Base-by-base conservation (phyloP, 345 rosid species). In the Trapa bicornis region DNA sequence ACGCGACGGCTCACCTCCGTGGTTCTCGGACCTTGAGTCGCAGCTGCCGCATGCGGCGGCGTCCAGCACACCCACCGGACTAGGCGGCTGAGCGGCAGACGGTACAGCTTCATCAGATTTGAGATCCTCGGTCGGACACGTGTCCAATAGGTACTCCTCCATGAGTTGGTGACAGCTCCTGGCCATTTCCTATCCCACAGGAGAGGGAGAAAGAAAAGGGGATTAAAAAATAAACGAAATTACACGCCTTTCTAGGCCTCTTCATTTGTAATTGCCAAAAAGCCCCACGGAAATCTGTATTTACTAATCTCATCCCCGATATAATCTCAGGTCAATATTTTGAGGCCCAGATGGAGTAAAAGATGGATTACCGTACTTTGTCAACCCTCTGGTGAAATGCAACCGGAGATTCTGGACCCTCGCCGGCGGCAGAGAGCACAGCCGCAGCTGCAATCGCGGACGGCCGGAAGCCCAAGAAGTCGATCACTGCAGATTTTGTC, bases 91-190 rank as follows among this genome's bases (percentile, higher is more conserved):
- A 10, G 8, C 68, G 6, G 69, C 50, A 43, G 64, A 67, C 67
- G 68, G 79, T 77, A 72, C 86, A 14, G 65, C 66, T 37, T 64
- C 68, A 8, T 12, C 47, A 53, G 71, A 66, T 64, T 78, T 79
- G 8, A 71, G 65, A 71, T 37, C 65, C 37, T 72, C 73, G 3
- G 73, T 61, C 3, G 88, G 85, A 74, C 91, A 86, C 75, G 84
- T 82, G 84, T 84, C 88, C 7, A 84, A 69, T 66, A 84, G 56
- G 47, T 84, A 86, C 72, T 84, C 83, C 73, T 73, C 85, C 87
- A 86, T 80, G 66, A 86, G 91, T 80, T 82, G 91, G 72, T 72
- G 86, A 86, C 91, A 86, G 91, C 91, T 86, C 75, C 84, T 80
- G 80, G 72, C 82, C 88, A 68, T 84, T 79, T 82, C 87, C 91